A percentile compares a stretch with the other conserved stretches of the same genome.
phyloP scores from a whole-genome alignment of 2,329 filamentous ascomycete species.

The Epichloe sibirici region DNA sequence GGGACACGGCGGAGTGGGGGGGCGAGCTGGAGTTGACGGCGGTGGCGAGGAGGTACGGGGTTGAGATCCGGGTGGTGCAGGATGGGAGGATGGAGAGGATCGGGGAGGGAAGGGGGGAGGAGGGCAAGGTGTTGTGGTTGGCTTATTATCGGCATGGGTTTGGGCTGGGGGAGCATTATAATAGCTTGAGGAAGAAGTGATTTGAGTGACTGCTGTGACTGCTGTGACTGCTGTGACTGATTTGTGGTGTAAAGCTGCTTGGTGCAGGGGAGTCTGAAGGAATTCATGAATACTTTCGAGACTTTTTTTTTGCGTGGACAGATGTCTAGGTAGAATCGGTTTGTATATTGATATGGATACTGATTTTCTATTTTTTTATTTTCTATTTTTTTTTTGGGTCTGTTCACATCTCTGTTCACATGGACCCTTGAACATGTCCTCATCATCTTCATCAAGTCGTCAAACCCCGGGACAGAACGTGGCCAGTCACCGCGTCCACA shows the following conservation, averaged over 20 bases:
- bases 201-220: not conserved
- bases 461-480: not conserved
- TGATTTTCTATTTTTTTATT: too few relatives aligned
- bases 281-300: too few relatives aligned
- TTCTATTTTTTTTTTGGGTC: too few relatives aligned
- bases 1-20: slow-evolving; percentile 93
- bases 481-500: slow-evolving; percentile 32
- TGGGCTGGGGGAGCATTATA: slow-evolving; percentile 94
- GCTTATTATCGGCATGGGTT: slow-evolving; percentile 93
- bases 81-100: slow-evolving; percentile 73
- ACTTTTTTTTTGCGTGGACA: too few relatives aligned
- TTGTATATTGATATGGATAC: too few relatives aligned
- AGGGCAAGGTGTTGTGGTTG: slow-evolving; percentile 59
- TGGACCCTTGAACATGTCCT: not conserved
- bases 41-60: slow-evolving; percentile 65
- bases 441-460: not conserved
- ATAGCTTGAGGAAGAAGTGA: slow-evolving; percentile 54
- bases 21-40: slow-evolving; percentile 84
- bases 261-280: too few relatives aligned
- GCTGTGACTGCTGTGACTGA: too few relatives aligned
- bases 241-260: too few relatives aligned
- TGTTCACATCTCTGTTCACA: too few relatives aligned
- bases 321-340: too few relatives aligned
- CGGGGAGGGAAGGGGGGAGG: slow-evolving; percentile 30
- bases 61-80: slow-evolving; percentile 76